Evolutionary conservation across 2,329 filamentous ascomycete genomes (phyloP), one percentile per base, ranked within the genome.

Genomic region (Leptodontidium sp.): DNA sequence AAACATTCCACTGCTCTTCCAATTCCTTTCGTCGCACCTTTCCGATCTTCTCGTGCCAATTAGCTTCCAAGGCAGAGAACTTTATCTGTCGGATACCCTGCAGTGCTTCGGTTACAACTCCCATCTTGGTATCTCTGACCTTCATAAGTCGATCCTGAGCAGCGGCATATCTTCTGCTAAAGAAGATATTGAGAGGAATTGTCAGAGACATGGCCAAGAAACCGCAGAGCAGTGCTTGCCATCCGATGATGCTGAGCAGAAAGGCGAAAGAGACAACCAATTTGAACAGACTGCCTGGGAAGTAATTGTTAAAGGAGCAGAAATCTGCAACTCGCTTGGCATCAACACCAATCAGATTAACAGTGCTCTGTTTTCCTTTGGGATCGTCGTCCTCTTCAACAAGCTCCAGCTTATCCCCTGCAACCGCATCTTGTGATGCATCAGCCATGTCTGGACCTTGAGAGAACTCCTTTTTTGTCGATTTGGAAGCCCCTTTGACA

Each of bases 11-110:
- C 45, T 93, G 85, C 26, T 87, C 87, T 5, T 80, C 79, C 11
- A 95, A 84, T 77, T 95, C 93, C 58, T 85, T 86, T 53, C 89
- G 86, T 75, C 93, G 84, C 8, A 90, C 87, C 70, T 85, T 79
- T 70, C 84, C 79, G 77, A 96, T 92, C 70, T 90, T 91, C 17
- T 84, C 83, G 77, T 93, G 88, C 92, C 93, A 95, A 73, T 92
- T 88, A 24, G 83, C 81, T 78, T 95, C 93, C 1, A 93, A 80
- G 0, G 92, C 92, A 0, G 91, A 91, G 74, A 95, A 94, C 76
- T 96, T 96, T 81, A 96, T 93, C 78, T 96, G 93, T 1, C 92
- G 87, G 71, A 95, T 94, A 8, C 92, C 92, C 73, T 92, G 87
- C 1, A 96, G 81, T 0, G 90, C 91, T 78, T 96, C 92, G 0